These are phyloP conservation scores for Cladobotryum protrusum DNA, from an alignment of 2,329 filamentous ascomycete species.

Conservation along the genomic window DNA sequence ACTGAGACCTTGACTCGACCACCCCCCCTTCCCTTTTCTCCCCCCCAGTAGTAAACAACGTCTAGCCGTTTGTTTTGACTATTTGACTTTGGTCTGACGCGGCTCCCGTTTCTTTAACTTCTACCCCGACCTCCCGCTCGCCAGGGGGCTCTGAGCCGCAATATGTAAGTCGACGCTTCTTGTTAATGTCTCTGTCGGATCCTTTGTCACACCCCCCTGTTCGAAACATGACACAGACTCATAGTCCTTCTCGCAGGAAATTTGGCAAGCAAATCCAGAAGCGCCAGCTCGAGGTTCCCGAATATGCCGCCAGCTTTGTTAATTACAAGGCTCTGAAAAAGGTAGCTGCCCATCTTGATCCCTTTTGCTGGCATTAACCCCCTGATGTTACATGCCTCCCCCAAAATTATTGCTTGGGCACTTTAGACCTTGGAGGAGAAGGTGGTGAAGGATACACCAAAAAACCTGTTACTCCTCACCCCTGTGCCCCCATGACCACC, in stretches of 20 bases:
- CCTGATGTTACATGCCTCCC: no score
- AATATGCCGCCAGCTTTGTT: constrained; percentile 98
- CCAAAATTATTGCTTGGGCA: no score
- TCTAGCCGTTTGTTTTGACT: constrained; percentile 3
- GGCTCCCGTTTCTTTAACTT: constrained; percentile 4
- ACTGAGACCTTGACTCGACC: no score
- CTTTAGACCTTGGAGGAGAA: no score
- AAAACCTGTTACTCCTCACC: neutral
- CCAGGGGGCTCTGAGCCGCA: constrained; percentile 18
- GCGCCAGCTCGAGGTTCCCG: constrained; percentile 95
- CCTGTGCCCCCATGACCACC: neutral
- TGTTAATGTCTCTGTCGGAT: neutral
- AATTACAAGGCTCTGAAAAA: constrained; percentile 99
- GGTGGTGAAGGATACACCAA: no score
- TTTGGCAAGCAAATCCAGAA: constrained; percentile 99
- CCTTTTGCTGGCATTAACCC: no score
- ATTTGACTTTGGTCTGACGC: constrained; percentile 4
- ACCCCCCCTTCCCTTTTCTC: neutral
- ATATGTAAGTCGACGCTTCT: constrained; percentile 27
- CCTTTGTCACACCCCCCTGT: constrained; percentile 8
- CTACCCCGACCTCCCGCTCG: constrained; percentile 7
- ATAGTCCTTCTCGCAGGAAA: constrained; percentile 61
- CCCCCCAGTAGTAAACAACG: neutral
- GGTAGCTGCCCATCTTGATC: constrained; percentile 42
- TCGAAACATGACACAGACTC: constrained; percentile 8